Percentiles rank a stretch among this genome's conserved stretches.
Evolutionary conservation across 2,329 filamentous ascomycete genomes (phyloP).

Genomic region (Cladobotryum mycophilum): DNA sequence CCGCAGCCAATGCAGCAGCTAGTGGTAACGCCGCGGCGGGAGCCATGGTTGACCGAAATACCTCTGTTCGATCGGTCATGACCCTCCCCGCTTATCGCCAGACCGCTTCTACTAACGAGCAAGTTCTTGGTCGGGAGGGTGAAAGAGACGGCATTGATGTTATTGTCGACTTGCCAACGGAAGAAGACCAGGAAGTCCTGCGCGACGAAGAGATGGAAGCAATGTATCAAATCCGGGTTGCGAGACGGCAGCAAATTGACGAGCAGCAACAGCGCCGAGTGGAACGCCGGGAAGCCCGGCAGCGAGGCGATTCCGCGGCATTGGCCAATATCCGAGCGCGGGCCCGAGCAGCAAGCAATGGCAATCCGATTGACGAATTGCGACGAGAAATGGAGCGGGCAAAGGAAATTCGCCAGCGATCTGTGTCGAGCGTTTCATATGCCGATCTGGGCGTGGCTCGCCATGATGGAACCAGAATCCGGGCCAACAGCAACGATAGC

Average conservation of each 20-base stretch:
- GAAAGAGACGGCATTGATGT: conserved; percentile 88
- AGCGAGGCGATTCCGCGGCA: conserved; percentile 60
- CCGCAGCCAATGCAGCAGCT: background rate
- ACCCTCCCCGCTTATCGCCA: conserved; percentile 81
- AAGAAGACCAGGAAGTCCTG: conserved; percentile 69
- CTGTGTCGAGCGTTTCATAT: conserved; percentile 71
- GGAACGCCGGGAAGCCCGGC: conserved; percentile 64
- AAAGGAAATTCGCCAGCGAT: conserved; percentile 55
- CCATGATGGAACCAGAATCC: conserved; percentile 69
- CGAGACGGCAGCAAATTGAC: conserved; percentile 66
- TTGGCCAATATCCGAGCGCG: conserved; percentile 60
- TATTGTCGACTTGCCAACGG: conserved; percentile 77
- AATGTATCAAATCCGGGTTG: conserved; percentile 79
- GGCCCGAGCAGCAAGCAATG: conserved; percentile 39
- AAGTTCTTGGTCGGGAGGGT: conserved; percentile 79
- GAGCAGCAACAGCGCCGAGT: conserved; percentile 73
- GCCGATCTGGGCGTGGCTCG: conserved; percentile 68
- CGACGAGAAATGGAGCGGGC: conserved; percentile 50
- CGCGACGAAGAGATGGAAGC: conserved; percentile 90
- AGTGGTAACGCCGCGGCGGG: conserved; percentile 19
- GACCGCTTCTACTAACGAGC: conserved; percentile 67
- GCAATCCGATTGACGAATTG: conserved; percentile 54
- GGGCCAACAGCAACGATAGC: conserved; percentile 67
- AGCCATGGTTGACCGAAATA: conserved; percentile 65
- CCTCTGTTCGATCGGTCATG: conserved; percentile 87